A percentile compares a stretch with the other conserved stretches of the same genome.
Conservation (phyloP, 352 stramenopile genomes). For the Hyaloperonospora arabidopsidis region DNA sequence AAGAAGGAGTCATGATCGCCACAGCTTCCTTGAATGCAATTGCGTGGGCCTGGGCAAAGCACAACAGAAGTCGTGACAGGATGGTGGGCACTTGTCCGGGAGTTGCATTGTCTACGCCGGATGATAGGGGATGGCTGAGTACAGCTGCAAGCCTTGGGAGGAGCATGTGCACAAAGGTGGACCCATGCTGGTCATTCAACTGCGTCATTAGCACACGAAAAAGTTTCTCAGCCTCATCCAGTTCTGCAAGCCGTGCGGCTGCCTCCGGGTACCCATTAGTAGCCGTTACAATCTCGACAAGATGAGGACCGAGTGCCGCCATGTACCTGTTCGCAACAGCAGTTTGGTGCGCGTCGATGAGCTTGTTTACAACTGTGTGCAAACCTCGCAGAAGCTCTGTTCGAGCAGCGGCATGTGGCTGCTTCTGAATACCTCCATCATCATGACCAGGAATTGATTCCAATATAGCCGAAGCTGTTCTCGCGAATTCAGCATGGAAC, state of each 20-base stretch:
- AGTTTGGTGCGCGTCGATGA: constrained; percentile 36
- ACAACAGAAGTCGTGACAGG: constrained; percentile 37
- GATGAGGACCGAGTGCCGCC: constrained; percentile 27
- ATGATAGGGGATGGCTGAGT: constrained; percentile 16
- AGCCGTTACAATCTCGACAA: constrained; percentile 30
- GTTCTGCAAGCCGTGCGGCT: constrained; percentile 21
- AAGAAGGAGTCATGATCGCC: constrained; percentile 29
- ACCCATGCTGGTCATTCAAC: constrained; percentile 37
- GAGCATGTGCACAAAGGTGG: constrained; percentile 50
- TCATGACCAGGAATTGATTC: constrained; percentile 1
- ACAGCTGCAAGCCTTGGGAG: constrained; percentile 45
- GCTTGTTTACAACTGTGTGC: constrained; percentile 29
- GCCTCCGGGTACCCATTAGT: constrained; percentile 23
- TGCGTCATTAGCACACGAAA: constrained; percentile 41
- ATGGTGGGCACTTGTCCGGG: constrained; percentile 19
- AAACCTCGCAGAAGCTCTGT: constrained; percentile 34
- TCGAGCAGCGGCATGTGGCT: constrained; percentile 18
- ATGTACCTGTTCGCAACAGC: constrained; percentile 41
- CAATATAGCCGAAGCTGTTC: constrained; percentile 19
- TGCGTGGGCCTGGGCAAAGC: constrained; percentile 44
- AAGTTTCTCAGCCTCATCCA: constrained; percentile 41
- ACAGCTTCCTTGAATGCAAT: constrained; percentile 48
- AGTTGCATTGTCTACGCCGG: constrained; percentile 11
- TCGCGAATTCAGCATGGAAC: constrained; percentile 37
- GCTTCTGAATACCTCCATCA: constrained; percentile 13